phyloP scores from a whole-genome alignment of 148 eudicot species.

The Fagopyrum homotropicum region DNA sequence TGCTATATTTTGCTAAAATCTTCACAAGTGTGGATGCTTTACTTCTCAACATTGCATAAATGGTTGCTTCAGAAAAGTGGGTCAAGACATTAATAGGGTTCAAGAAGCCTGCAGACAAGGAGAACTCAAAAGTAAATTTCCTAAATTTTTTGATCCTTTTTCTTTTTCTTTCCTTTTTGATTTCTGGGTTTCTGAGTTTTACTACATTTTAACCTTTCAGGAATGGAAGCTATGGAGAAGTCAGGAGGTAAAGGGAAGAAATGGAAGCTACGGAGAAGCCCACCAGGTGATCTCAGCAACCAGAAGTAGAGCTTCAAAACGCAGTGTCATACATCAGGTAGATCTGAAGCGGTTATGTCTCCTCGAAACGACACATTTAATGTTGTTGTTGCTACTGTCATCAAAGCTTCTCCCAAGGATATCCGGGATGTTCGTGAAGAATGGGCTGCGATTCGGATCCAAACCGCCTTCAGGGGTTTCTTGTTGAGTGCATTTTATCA shows the following conservation, averaged over 20 bases:
- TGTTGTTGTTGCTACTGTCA: slow-evolving; percentile 79
- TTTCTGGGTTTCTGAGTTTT: not conserved
- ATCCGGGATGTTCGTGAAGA: slow-evolving; percentile 53
- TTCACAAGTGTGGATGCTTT: no score
- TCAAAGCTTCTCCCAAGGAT: slow-evolving; percentile 76
- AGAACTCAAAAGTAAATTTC: slow-evolving; percentile 20
- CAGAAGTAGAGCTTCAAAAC: slow-evolving; percentile 80
- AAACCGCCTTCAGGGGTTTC: no score
- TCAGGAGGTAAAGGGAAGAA: slow-evolving; percentile 51
- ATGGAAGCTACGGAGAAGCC: slow-evolving; percentile 15
- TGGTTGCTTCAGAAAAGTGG: no score
- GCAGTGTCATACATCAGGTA: slow-evolving; percentile 22
- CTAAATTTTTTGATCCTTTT: not conserved
- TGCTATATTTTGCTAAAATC: no score
- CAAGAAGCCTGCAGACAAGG: no score
- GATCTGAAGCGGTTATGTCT: slow-evolving; percentile 61
- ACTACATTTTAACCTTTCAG: slow-evolving; percentile 18
- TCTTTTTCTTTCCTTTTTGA: not conserved
- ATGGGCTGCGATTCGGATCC: no score
- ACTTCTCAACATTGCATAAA: no score
- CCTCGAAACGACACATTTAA: slow-evolving; percentile 55
- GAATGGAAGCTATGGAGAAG: slow-evolving; percentile 25
- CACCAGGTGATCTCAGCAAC: slow-evolving; percentile 59
- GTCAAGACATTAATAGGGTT: no score
- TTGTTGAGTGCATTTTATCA: no score